Evolutionary conservation across 2,329 filamentous ascomycete genomes (phyloP).

Genomic region (Fusarium cicatricum): DNA sequence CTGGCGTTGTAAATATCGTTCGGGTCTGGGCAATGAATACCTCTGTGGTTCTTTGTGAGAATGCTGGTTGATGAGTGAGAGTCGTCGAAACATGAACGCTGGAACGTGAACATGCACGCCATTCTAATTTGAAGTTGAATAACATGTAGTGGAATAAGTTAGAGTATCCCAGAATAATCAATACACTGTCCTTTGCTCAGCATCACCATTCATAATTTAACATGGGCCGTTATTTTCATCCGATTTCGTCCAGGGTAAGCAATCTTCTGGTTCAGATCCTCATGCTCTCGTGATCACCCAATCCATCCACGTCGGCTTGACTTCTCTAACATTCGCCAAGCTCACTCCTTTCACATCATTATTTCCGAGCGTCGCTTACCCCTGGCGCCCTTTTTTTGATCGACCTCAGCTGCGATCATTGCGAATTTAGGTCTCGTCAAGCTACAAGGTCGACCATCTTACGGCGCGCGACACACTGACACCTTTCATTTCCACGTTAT

Average conservation of each 20-base stretch:
- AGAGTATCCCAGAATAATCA: too few relatives aligned
- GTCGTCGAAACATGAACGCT: too few relatives aligned
- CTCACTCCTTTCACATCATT: background rate
- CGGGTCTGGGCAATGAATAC: slow-evolving; percentile 39
- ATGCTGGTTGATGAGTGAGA: background rate
- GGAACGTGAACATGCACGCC: too few relatives aligned
- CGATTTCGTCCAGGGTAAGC: background rate
- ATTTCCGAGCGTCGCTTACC: background rate
- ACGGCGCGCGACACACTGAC: background rate
- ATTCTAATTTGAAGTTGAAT: too few relatives aligned
- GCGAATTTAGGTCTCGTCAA: too few relatives aligned
- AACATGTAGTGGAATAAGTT: too few relatives aligned
- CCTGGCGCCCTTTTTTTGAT: too few relatives aligned
- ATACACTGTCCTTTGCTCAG: too few relatives aligned
- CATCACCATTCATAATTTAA: too few relatives aligned
- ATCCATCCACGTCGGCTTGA: background rate
- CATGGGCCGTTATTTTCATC: too few relatives aligned
- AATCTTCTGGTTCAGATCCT: background rate
- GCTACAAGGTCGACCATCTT: background rate
- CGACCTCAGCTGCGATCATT: too few relatives aligned
- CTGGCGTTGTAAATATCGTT: slow-evolving; percentile 39
- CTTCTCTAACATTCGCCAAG: background rate
- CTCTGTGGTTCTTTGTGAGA: slow-evolving; percentile 27
- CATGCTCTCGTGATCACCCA: background rate
- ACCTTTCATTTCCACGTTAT: background rate